phyloP scores from a whole-genome alignment of 371 early-diverging fungal species.

The Entomophthora muscae region DNA sequence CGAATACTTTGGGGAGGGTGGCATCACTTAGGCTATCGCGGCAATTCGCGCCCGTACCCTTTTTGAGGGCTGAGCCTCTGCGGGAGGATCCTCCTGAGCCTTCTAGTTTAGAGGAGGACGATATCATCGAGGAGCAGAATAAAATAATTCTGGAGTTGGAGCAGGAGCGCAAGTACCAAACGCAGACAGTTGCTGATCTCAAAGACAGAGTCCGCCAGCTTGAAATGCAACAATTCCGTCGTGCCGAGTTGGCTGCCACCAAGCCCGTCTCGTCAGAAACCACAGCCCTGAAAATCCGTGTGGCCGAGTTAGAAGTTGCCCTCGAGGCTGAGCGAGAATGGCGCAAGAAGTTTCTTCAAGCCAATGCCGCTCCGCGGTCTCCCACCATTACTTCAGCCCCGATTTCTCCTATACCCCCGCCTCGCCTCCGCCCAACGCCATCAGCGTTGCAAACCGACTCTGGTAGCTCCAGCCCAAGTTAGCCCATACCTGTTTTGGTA shows the following conservation, averaged over 20 bases:
- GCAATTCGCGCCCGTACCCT: constrained; percentile 5
- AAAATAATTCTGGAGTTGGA: constrained; percentile 20
- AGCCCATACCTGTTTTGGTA: too few species aligned
- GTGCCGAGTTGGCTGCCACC: constrained; percentile 7
- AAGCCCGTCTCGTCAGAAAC: background rate
- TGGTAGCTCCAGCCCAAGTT: too few species aligned
- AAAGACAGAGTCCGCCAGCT: constrained; percentile 14
- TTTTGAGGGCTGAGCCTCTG: constrained; percentile 10
- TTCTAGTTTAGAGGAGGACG: constrained; percentile 16
- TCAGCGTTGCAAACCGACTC: too few species aligned
- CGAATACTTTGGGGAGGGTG: constrained; percentile 1
- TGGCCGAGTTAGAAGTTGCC: constrained; percentile 3
- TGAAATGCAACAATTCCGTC: constrained; percentile 11
- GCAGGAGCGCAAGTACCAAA: constrained; percentile 14
- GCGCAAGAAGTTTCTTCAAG: background rate
- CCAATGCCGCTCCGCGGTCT: background rate
- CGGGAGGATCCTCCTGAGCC: constrained; percentile 18
- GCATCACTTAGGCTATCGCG: constrained; percentile 2
- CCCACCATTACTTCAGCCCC: too few species aligned
- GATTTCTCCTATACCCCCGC: background rate
- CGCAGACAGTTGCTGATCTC: constrained; percentile 13
- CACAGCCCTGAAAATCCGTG: background rate
- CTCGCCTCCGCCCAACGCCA: background rate
- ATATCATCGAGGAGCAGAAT: constrained; percentile 23
- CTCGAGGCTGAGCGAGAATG: constrained; percentile 3